Conservation (phyloP, 2,329 filamentous ascomycete species). For the Nectriaceae sp. region DNA sequence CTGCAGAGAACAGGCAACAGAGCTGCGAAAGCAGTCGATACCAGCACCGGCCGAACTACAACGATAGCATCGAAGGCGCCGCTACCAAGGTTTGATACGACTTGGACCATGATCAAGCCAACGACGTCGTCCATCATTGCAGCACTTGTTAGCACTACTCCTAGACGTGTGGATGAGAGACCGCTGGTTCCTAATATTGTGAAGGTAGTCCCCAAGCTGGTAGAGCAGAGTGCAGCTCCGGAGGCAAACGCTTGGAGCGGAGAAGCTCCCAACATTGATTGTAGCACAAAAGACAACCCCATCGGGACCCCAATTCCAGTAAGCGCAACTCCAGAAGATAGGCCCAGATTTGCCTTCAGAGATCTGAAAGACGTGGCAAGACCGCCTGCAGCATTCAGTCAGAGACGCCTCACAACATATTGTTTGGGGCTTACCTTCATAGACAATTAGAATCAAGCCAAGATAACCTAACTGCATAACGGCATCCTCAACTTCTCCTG, state of each 20-base stretch:
- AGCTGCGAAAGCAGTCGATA: slow-evolving; percentile 54
- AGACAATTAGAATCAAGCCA: slow-evolving; percentile 71
- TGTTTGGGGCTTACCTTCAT: slow-evolving; percentile 63
- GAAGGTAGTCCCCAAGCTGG: slow-evolving; percentile 71
- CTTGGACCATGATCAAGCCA: slow-evolving; percentile 74
- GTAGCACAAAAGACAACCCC: slow-evolving; percentile 63
- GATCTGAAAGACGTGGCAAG: slow-evolving; percentile 39
- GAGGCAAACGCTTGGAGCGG: slow-evolving; percentile 68
- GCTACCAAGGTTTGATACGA: slow-evolving; percentile 66
- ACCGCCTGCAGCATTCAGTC: slow-evolving; percentile 56
- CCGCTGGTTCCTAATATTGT: slow-evolving; percentile 51
- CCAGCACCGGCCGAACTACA: slow-evolving; percentile 47
- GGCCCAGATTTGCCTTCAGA: slow-evolving; percentile 59
- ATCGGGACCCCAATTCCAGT: slow-evolving; percentile 68
- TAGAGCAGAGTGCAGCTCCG: slow-evolving; percentile 73
- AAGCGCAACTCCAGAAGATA: slow-evolving; percentile 63
- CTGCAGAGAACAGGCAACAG: slow-evolving; percentile 48
- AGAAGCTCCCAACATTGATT: slow-evolving; percentile 49
- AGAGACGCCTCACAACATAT: no score
- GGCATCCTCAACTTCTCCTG: slow-evolving; percentile 49
- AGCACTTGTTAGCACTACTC: slow-evolving; percentile 68
- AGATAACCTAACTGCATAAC: slow-evolving; percentile 71
- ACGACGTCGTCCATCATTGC: slow-evolving; percentile 84
- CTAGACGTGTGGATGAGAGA: slow-evolving; percentile 45
- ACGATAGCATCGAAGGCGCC: slow-evolving; percentile 31